phyloP scores from a whole-genome alignment of 257 asterid genomes.

The Ophiorrhiza pumila region DNA sequence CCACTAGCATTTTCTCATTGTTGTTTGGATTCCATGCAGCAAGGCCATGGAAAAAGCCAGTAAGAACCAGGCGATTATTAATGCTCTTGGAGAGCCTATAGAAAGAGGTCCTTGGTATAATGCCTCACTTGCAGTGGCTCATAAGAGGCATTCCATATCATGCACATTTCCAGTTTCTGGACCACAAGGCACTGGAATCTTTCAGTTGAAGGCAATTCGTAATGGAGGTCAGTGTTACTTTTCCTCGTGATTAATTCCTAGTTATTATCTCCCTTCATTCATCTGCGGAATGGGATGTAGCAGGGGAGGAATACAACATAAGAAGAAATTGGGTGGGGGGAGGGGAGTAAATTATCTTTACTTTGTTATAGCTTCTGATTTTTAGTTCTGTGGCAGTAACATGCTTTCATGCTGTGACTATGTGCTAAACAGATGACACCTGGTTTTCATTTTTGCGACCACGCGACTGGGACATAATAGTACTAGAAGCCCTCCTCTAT shows the following conservation, averaged over 20 bases:
- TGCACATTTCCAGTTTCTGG: slow-evolving; percentile 96
- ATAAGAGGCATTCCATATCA: slow-evolving; percentile 78
- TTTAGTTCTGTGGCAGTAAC: slow-evolving; percentile 4
- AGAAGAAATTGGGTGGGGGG: neutral
- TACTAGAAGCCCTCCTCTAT: slow-evolving; percentile 87
- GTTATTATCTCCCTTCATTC: neutral
- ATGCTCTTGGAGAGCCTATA: slow-evolving; percentile 89
- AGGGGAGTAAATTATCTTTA: neutral
- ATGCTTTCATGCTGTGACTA: neutral
- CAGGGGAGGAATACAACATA: neutral
- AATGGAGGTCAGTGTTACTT: slow-evolving; percentile 50
- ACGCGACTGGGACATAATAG: slow-evolving; percentile 82
- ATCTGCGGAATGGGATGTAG: slow-evolving; percentile 1
- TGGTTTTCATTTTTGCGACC: slow-evolving; percentile 60
- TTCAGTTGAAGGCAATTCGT: slow-evolving; percentile 93
- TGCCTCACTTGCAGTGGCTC: slow-evolving; percentile 93
- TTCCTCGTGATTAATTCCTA: neutral
- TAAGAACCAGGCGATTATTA: slow-evolving; percentile 54
- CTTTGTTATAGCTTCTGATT: neutral
- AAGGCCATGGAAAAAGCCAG: slow-evolving; percentile 95
- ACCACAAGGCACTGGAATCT: slow-evolving; percentile 87
- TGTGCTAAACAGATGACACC: slow-evolving; percentile 45
- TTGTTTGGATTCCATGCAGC: slow-evolving; percentile 45
- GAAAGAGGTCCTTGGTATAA: slow-evolving; percentile 97
- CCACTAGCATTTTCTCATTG: neutral